Evolutionary conservation across 177 flowering plant species (phyloP), one percentile per base, ranked within the genome.

Genomic region (Vitis hybrid): DNA sequence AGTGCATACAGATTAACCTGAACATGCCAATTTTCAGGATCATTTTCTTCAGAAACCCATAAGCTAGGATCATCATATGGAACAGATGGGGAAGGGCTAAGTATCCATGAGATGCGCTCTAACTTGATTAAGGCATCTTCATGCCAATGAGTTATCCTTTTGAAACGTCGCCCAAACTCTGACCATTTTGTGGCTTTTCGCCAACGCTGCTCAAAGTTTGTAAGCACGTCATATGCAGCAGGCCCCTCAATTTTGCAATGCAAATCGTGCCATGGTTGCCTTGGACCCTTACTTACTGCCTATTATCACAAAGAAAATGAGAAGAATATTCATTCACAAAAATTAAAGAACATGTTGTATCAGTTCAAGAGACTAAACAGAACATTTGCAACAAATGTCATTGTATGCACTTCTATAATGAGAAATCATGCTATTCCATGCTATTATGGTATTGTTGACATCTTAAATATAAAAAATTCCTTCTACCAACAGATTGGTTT

Each of bases 181-280:
- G 84, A 78, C 89, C 91, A 84, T 70, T 80, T 88, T 49, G 84
- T 82, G 65, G 92, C 94, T 78, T 84, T 90, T 69, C 49, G 83
- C 93, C 93, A 89, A 10, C 93, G 86, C 77, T 89, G 91, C 81
- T 89, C 93, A 76, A 89, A 89, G 75, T 89, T 89, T 34, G 71
- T 82, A 51, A 87, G 89, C 72, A 89, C 85, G 65, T 89, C 93
- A 75, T 89, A 89, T 52, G 89, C 93, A 55, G 93, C 93, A 51
- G 93, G 91, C 1, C 93, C 93, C 72, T 89, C 93, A 66, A 89
- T 81, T 75, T 81, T 89, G 79, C 93, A 86, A 69, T 89, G 93
- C 73, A 79, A 69, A 75, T 89, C 93, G 74, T 89, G 93, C 93
- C 93, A 89, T 70, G 93, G 91, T 62, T 89, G 78, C 79, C 93